Evolutionary conservation across 306 rosid species (phyloP), one percentile per base, ranked within the genome.

Genomic region (Lathyrus aphaca): DNA sequence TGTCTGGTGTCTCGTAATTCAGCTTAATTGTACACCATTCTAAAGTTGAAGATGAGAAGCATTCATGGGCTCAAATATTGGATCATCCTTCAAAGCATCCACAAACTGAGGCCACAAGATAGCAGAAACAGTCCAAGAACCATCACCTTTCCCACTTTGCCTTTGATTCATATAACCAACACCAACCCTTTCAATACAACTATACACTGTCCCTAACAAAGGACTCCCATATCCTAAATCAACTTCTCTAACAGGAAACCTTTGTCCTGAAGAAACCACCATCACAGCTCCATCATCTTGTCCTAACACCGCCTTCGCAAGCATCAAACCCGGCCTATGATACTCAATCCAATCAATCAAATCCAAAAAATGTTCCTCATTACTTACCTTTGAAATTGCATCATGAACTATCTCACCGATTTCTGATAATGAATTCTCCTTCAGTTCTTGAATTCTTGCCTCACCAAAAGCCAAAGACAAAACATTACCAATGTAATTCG

Each of bases 131-230:
- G 87, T 90, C 98, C 97, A 86, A 0, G 97, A 88, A 27, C 96
- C 97, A 81, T 88, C 86, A 38, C 83, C 89, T 32, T 55, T 74
- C 6, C 86, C 96, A 82, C 94, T 86, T 12, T 76, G 82, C 82
- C 98, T 88, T 54, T 93, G 98, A 68, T 93, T 93, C 87, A 93
- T 70, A 68, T 86, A 90, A 69, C 88, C 91, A 79, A 90, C 97
- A 23, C 98, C 97, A 17, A 85, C 79, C 59, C 55, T 81, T 64
- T 81, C 82, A 9, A 88, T 48, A 2, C 84, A 83, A 54, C 83
- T 86, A 30, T 95, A 82, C 17, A 86, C 93, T 25, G 97, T 88
- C 59, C 96, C 97, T 4, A 88, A 72, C 60, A 91, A 80, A 5
- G 98, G 97, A 60, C 72, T 63, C 39, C 97, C 97, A 74, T 88